A percentile compares a stretch with the other conserved stretches of the same genome.
Conservation (phyloP, 345 rosid genomes). For the Geranium brycei region DNA sequence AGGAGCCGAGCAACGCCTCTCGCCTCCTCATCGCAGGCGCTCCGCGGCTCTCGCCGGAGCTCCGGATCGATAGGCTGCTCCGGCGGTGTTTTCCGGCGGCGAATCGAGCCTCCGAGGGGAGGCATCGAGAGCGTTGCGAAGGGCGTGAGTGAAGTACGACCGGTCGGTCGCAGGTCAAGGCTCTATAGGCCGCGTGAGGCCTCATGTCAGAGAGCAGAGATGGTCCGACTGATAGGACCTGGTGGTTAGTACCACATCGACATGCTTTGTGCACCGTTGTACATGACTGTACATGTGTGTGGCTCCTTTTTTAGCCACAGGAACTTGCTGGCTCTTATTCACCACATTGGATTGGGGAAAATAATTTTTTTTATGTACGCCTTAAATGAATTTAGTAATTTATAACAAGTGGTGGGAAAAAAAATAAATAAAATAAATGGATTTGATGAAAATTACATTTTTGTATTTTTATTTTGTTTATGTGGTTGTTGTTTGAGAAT, state of each 20-base stretch:
- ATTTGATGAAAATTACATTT: background rate
- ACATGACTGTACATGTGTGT: slow-evolving; percentile 2
- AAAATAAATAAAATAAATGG: no score
- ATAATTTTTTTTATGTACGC: no score
- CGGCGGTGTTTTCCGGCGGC: slow-evolving; percentile 1
- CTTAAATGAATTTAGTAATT: no score
- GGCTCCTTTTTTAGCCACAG: background rate
- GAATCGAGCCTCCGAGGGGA: background rate
- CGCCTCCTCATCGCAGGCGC: slow-evolving; percentile 22
- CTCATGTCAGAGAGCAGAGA: background rate
- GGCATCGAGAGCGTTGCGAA: background rate
- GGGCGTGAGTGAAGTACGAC: slow-evolving; percentile 1
- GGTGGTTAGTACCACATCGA: no score
- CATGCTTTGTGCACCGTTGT: background rate
- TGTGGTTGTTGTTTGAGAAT: background rate
- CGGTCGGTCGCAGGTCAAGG: background rate
- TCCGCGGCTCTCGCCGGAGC: slow-evolving; percentile 1
- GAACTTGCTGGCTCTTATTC: background rate
- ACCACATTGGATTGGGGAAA: background rate
- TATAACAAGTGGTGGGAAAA: background rate
- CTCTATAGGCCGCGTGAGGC: background rate
- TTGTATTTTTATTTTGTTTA: no score
- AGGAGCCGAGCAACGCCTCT: slow-evolving; percentile 28
- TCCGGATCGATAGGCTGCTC: slow-evolving; percentile 3
- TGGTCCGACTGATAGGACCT: background rate